A percentile compares a stretch with the other conserved stretches of the same genome.
Evolutionary conservation across 2,329 filamentous ascomycete species (phyloP).

Genomic region (Neonectria faginata): DNA sequence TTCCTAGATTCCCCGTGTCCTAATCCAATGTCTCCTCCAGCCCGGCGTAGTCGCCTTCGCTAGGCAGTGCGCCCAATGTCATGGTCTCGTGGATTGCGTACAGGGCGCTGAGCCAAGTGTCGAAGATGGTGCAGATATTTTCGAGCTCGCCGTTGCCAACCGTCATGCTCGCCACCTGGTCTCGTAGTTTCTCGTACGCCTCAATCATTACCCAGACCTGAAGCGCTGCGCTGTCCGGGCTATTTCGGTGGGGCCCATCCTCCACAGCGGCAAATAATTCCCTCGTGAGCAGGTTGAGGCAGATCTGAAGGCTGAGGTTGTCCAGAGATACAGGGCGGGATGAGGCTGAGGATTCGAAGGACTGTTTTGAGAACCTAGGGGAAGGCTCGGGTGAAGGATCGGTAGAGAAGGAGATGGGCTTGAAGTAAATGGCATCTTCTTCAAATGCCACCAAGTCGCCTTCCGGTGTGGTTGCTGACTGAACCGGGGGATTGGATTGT

Average conservation of each 20-base stretch:
- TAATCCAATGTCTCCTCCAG: conserved; percentile 44
- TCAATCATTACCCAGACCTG: conserved; percentile 70
- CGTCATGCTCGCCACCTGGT: conserved; percentile 56
- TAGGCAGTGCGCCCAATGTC: conserved; percentile 38
- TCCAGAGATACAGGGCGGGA: conserved; percentile 42
- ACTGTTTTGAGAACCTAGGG: conserved; percentile 28
- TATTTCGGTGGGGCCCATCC: conserved; percentile 38
- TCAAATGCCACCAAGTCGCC: conserved; percentile 61
- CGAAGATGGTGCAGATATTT: conserved; percentile 55
- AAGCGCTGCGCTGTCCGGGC: conserved; percentile 56
- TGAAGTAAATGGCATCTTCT: conserved; percentile 61
- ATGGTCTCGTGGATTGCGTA: conserved; percentile 58
- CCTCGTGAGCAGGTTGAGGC: conserved; percentile 61
- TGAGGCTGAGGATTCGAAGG: conserved; percentile 32
- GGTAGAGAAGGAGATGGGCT: conserved; percentile 56
- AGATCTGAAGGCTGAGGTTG: conserved; percentile 62
- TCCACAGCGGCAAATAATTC: conserved; percentile 60
- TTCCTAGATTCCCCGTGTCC: neutral
- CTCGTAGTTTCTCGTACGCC: conserved; percentile 65
- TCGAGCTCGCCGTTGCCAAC: conserved; percentile 48
- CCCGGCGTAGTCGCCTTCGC: conserved; percentile 48
- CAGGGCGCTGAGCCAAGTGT: conserved; percentile 63
- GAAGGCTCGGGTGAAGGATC: conserved; percentile 48
- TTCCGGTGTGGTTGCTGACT: conserved; percentile 57
- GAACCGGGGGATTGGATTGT: conserved; percentile 29